Conservation (phyloP, 371 early-diverging fungal species). For the Rhizopus delemar region DNA sequence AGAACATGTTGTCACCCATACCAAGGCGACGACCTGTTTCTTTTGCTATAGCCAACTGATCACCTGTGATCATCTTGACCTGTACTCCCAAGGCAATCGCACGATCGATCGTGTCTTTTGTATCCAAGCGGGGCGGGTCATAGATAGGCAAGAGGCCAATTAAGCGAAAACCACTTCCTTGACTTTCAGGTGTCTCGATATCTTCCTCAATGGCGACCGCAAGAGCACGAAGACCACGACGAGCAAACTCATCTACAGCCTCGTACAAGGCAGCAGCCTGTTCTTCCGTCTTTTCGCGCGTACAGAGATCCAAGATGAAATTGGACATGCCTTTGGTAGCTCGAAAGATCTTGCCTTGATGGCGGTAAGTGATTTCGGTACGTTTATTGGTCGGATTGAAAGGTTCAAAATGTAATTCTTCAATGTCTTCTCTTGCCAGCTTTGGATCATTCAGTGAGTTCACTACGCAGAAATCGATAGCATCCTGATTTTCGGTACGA, state of each 20-base stretch:
- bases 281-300: conserved; percentile 59
- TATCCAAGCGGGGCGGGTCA: conserved; percentile 81
- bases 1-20: conserved; percentile 67
- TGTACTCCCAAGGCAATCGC: conserved; percentile 80
- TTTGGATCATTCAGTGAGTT: conserved; percentile 53
- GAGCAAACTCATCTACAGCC: conserved; percentile 68
- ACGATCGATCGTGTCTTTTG: conserved; percentile 75
- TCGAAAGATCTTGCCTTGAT: conserved; percentile 57
- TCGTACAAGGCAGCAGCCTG: conserved; percentile 42
- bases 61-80: conserved; percentile 93
- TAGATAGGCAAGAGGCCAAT: conserved; percentile 72
- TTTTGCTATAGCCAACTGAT: conserved; percentile 85
- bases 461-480: conserved; percentile 68
- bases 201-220: conserved; percentile 65
- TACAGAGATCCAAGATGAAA: conserved; percentile 63
- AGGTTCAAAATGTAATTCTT: conserved; percentile 67
- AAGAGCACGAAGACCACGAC: conserved; percentile 74
- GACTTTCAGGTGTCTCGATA: conserved; percentile 44
- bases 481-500: conserved; percentile 66
- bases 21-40: conserved; percentile 71
- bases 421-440: conserved; percentile 57
- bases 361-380: conserved; percentile 71
- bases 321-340: conserved; percentile 69
- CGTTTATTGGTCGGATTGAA: conserved; percentile 85
- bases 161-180: conserved; percentile 58